Evolutionary conservation across 2,329 filamentous ascomycete genomes (phyloP), one percentile per base, ranked within the genome.

Genomic region (Pyrenochaeta sp.): DNA sequence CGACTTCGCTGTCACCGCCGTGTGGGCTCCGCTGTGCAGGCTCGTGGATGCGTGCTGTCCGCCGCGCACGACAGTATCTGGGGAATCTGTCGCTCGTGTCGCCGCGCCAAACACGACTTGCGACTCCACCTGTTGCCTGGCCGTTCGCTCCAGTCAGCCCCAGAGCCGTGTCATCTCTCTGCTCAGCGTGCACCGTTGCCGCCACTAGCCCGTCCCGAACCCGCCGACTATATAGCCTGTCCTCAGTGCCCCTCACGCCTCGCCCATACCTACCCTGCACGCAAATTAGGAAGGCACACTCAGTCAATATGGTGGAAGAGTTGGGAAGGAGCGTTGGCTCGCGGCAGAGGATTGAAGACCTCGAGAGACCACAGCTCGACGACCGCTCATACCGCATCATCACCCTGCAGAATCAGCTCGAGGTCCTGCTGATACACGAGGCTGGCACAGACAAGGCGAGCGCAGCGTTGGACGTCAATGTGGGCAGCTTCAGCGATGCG

Each of bases 361-460:
- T 96, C 41, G 89, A 96, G 76, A 91, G 89, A 64, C 90, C 91
- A 5, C 85, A 86, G 55, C 80, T 95, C 41, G 93, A 97, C 72
- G 86, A 96, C 70, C 84, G 93, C 39, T 82, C 84, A 21, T 99
- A 99, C 70, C 83, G 93, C 44, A 90, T 99, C 52, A 86, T 97
- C 59, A 83, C 85, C 39, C 80, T 99, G 39, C 77, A 83, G 32
- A 99, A 99, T 72, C 81, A 92, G 70, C 82, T 99, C 11, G 93
- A 99, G 77, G 93, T 86, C 6, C 79, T 99, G 13, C 77, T 99
- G 35, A 94, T 97, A 42, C 93, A 97, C 69, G 94, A 99, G 74
- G 83, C 89, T 1, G 87, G 95, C 51, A 96, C 94, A 6, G 94
- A 99, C 78, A 97, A 97, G 80, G 92, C 94, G 53, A 96, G 91